Base-by-base conservation (phyloP, 371 early-diverging fungal species). In the Globomyces sp. region DNA sequence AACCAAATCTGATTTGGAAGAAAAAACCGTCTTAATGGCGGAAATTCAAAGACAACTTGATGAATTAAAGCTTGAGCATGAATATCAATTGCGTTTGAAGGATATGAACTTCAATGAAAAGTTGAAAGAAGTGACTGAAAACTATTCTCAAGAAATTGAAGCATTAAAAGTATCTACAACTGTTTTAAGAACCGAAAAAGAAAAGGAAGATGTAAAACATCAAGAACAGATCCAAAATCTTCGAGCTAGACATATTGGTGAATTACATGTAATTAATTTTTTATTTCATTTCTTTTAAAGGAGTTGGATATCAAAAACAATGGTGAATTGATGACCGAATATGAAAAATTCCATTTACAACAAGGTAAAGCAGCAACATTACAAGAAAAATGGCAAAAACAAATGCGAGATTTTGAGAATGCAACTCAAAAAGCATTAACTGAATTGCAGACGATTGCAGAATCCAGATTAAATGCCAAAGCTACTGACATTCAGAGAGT, bases 31-130 rank as follows among this genome's bases (percentile, higher is more conserved):
- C 6, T 60, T 71, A 11, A 79, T 79, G 68, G 59, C 74, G 10
- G 85, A 85, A 57, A 67, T 85, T 4, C 68, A 69, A 46, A 66
- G 77, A 0, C 67, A 67, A 10, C 67, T 85, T 9, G 81, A 83
- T 39, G 85, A 84, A 63, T 71, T 80, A 36, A 81, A 83, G 60
- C 64, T 83, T 34, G 85, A 85, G 69, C 78, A 85, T 72, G 85
- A 85, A 64, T 85, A 85, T 65, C 85, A 85, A 69, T 74, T 85
- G 13, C 73, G 83, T 1, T 66, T 85, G 24, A 77, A 80, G 66
- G 85, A 85, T 57, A 81, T 85, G 83, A 80, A 75, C 34, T 83
- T 76, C 59, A 83, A 77, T 68, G 85, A 85, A 53, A 81, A 82
- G 66, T 58, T 85, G 60, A 81, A 83, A 60, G 83, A 83, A 46